Evolutionary conservation across 495 filamentous ascomycete species (phyloP), one percentile per base, ranked within the genome.

Genomic region (Daldinia vernicosa): DNA sequence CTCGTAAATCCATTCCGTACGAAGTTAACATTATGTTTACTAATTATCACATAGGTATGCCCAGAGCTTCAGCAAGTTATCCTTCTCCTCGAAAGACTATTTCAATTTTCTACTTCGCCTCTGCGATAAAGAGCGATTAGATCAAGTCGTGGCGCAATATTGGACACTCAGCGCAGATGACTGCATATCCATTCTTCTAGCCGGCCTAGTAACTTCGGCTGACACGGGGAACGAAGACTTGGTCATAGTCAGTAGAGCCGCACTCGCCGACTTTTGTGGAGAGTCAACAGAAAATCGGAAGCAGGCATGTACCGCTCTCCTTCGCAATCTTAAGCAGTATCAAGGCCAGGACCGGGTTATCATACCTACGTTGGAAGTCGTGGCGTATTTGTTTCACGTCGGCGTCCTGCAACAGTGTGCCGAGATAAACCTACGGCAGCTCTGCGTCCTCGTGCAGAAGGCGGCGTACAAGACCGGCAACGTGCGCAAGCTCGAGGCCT

Each of bases 171-270:
- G 27, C 27, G 28, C 56, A 28, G 76, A 73, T n/a, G 47, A 50
- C 3, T 84, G 80, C 78, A 79, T 79, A 68, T 79, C 79, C 5
- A 77, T 78, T 11, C 74, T 97, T 2, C 75, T 96, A 14, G 86
- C 91, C 58, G 95, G 95, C n/a, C 83, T 89, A 51, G 87, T 93
- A 6, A 93, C 89, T 1, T 95, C 93, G 19, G 92, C 93, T 28
- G 92, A 93, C 71, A 89, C 90, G 12, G 93, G 93, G 14, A 90
- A 94, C 24, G 93, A 98, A 72, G 88, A 91, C 6, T 82, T 98
- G 6, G 84, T 98, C 15, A 88, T 90, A 47, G 87, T 88, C 7
- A 89, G 91, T 9, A 86, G 95, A 28, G 84, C 86, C 1, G 93
- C 93, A 3, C 80, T 99, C 19, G 83, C 86, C 28, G 76, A 84